Percentiles rank a stretch among this genome's conserved stretches.
These are phyloP conservation scores for Pharnaceum exiguum DNA, from an alignment of 148 eudicot species.

Conservation along the genomic window DNA sequence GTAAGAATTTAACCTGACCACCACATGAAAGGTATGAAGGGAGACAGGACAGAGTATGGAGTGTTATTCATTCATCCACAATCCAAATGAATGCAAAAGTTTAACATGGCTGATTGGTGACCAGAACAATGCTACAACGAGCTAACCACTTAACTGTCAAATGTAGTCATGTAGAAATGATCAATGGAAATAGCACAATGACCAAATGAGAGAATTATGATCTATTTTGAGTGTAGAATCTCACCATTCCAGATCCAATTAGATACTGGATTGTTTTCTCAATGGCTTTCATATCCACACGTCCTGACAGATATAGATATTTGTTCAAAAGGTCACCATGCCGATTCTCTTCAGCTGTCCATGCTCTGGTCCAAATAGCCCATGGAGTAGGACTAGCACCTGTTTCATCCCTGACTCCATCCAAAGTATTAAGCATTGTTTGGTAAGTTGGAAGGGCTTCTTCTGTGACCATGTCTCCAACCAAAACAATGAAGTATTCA, in stretches of 20 bases:
- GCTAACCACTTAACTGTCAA: no score
- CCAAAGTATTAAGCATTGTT: slow-evolving; percentile 47
- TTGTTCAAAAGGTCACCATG: slow-evolving; percentile 58
- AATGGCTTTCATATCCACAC: slow-evolving; percentile 52
- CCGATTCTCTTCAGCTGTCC: slow-evolving; percentile 68
- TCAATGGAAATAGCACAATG: not conserved
- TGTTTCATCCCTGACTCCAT: slow-evolving; percentile 60
- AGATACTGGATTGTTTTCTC: slow-evolving; percentile 53
- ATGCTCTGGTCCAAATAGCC: slow-evolving; percentile 57
- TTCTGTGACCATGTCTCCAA: slow-evolving; percentile 68
- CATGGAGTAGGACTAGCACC: slow-evolving; percentile 47
- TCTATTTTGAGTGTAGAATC: slow-evolving; percentile 12
- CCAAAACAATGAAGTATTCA: slow-evolving; percentile 49
- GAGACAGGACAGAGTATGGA: no score
- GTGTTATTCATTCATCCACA: no score
- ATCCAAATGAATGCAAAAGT: no score
- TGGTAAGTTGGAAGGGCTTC: slow-evolving; percentile 76
- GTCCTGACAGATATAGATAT: slow-evolving; percentile 51
- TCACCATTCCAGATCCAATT: slow-evolving; percentile 60
- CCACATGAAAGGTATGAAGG: no score
- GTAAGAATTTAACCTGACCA: no score
- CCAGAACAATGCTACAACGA: no score
- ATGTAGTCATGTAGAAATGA: not conserved
- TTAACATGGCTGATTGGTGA: no score
- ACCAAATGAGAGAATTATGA: not conserved